Conservation (phyloP, 441 rosid genomes). For the Gossypium davidsonii region DNA sequence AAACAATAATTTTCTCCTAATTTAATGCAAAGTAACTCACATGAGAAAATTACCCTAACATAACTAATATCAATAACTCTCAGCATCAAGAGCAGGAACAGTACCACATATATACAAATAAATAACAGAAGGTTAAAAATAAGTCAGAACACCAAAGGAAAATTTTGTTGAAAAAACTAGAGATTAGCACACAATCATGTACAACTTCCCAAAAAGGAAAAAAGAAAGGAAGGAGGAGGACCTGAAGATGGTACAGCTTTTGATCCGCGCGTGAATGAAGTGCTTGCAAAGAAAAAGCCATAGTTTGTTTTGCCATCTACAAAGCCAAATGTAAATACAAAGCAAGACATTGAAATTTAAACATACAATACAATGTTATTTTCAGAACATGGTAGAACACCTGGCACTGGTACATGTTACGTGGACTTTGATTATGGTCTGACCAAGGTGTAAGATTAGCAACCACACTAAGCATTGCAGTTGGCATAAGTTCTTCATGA, state of each 20-base stretch:
- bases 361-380: background rate
- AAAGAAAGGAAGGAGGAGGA: constrained; percentile 8
- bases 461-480: constrained; percentile 94
- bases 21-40: background rate
- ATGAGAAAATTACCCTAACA: background rate
- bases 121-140: background rate
- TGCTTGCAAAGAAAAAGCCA: constrained; percentile 89
- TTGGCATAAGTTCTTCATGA: constrained; percentile 94
- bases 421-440: constrained; percentile 97
- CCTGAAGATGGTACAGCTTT: constrained; percentile 96
- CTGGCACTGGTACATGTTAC: constrained; percentile 99
- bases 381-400: constrained; percentile 28
- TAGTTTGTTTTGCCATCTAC: constrained; percentile 98
- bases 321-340: background rate
- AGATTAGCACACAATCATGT: constrained; percentile 3
- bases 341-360: constrained; percentile 4
- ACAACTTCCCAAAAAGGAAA: background rate
- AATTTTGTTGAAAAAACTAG: background rate
- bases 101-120: background rate
- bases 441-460: constrained; percentile 99
- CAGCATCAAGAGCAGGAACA: background rate
- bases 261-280: constrained; percentile 83
- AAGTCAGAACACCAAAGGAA: background rate
- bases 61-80: background rate
- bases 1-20: background rate